Conservation (phyloP, 1,139 yeast species). For the Lodderomyces theae region DNA sequence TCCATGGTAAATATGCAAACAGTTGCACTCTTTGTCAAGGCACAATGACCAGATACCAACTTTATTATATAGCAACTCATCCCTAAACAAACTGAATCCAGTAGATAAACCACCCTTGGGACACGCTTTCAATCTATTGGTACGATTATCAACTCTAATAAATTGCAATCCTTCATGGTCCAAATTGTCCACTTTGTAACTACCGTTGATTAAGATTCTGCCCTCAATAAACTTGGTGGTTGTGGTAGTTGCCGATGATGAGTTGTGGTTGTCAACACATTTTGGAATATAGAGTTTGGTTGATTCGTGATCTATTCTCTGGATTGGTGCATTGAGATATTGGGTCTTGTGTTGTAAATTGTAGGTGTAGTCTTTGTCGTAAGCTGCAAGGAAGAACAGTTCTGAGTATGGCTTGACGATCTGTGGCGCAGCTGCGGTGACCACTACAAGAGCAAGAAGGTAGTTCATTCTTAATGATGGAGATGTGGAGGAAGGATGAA, state of each 20-base stretch:
- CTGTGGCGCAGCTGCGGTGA: background rate
- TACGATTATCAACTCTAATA: slow-evolving; percentile 9
- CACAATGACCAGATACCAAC: slow-evolving; percentile 10
- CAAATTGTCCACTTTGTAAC: slow-evolving; percentile 5
- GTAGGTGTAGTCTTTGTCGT: slow-evolving; percentile 6
- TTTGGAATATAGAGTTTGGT: slow-evolving; percentile 7
- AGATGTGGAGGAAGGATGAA: too few relatives aligned
- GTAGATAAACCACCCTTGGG: slow-evolving; percentile 10
- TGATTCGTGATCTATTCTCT: slow-evolving; percentile 4
- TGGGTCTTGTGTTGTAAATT: background rate
- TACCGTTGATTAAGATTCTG: slow-evolving; percentile 7
- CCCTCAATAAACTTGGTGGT: slow-evolving; percentile 7
- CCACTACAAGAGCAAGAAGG: background rate
- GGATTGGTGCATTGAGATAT: slow-evolving; percentile 5
- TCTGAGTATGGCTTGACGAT: slow-evolving; percentile 6
- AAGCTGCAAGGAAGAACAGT: slow-evolving; percentile 10
- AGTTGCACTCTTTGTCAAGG: slow-evolving; percentile 4
- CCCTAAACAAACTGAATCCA: slow-evolving; percentile 7
- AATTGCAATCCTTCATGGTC: slow-evolving; percentile 3
- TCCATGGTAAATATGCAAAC: slow-evolving; percentile 10
- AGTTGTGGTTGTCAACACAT: background rate
- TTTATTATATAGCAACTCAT: slow-evolving; percentile 4
- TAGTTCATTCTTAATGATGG: too few relatives aligned
- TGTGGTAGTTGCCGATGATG: background rate
- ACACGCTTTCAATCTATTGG: slow-evolving; percentile 11